Evolutionary conservation across 2,329 filamentous ascomycete species (phyloP), one percentile per base, ranked within the genome.

Genomic region (Pseudogymnoascus sp.): DNA sequence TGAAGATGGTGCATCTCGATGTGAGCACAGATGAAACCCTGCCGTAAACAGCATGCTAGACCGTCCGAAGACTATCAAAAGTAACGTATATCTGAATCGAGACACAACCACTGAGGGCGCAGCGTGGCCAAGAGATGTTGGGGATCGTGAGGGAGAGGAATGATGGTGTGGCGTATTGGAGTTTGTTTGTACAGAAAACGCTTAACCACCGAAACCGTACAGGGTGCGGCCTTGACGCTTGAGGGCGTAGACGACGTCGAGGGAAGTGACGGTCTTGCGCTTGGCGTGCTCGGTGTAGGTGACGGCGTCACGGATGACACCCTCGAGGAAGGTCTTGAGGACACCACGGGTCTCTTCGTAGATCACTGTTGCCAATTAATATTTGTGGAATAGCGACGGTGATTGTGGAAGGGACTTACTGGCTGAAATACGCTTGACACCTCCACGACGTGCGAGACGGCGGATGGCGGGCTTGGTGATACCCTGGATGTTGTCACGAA

Each of bases 371-470:
- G 61, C 59, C 66, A 46, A 62, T 70, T 63, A 68, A 66, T 63
- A 60, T 18, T 23, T 18, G 60, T 25, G 16, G 5, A 34, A 46
- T 28, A 40, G 37, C 12, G 16, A n/a, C 14, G 18, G 28, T 60
- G 23, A 40, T 60, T 59, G 62, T 28, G 16, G 28, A 25, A 56
- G n/a, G 23, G 61, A 69, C 67, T 78, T 86, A 90, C 88, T 96
- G 78, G 93, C 93, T 75, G 92, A 96, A 76, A 97, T 97, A 96
- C 93, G 93, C 91, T 97, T 97, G 86, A 97, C 93, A 93, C 93
- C 93, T 80, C 93, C 93, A 95, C 93, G 92, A 82, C 93, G 93
- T 70, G 93, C 93, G 78, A 97, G 92, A 96, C 93, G 93, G 75
- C 93, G 89, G 81, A 97, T 97, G 75, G 93, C 93, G 74, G 93